Evolutionary conservation across 208 protist genomes (phyloP), one percentile per base, ranked within the genome.

Genomic region (Wallacemonas sp.): DNA sequence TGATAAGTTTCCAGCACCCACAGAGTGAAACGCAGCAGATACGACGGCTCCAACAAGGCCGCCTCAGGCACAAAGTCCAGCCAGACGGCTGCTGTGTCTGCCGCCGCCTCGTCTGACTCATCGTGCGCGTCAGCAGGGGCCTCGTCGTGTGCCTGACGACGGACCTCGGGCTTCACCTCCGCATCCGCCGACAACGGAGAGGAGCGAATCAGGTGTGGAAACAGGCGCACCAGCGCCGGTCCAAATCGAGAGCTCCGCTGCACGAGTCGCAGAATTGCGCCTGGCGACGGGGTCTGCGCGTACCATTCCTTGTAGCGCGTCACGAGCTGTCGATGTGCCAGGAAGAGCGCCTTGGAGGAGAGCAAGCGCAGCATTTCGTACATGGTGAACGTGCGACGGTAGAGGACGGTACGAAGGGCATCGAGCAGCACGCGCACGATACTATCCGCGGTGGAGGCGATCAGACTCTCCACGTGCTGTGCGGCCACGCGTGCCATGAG

Each of bases 311-410:
- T 74, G 61, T 91, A 92, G 31, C 76, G 52, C 25, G 57, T 49
- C 44, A 82, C 61, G 48, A 82, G 67, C n/a, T 49, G 42, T 0
- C 76, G 69, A 70, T 91, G 69, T 0, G 78, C 75, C 10, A 66
- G 38, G 31, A 76, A 79, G 11, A 93, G 61, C 0, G 70, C 76
- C 45, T 75, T 76, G 26, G 79, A 73, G 38, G 81, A 63, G 41
- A 81, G 70, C 64, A 87, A 61, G 18, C 82, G 87, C 46, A 93
- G 73, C 38, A 91, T 66, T 66, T 91, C 87, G 66, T 91, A 91
- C 76, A 91, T 83, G 25, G 86, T 76, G 26, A 74, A 67, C 63
- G 84, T 86, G 48, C 85, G 82, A 0, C 78, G 84, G 46, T 86
- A 76, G 18, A 91, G 76, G 11, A 87, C 52, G 0, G 79, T 79